These are phyloP conservation scores for Backusella mclennaniae DNA, from an alignment of 192 early-diverging fungal genomes.

Conservation along the genomic window DNA sequence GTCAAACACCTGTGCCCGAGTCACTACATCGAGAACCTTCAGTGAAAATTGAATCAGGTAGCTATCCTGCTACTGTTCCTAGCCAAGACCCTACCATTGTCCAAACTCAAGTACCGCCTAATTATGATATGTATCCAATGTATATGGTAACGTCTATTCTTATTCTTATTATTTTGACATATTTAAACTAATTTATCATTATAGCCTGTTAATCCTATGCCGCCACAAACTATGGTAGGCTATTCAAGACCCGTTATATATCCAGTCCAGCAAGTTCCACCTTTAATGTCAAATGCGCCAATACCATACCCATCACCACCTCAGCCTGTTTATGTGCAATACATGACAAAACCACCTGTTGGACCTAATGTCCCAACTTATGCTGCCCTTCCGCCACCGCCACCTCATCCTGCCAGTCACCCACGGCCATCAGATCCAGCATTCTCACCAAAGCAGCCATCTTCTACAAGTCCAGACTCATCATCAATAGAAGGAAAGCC, in stretches of 20 bases:
- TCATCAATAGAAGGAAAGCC: slow-evolving; percentile 24
- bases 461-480: slow-evolving; percentile 11
- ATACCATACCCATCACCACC: slow-evolving; percentile 9
- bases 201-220: neutral
- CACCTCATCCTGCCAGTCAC: neutral
- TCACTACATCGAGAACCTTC: neutral
- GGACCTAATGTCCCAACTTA: neutral
- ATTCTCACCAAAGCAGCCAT: neutral
- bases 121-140: slow-evolving; percentile 13
- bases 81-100: neutral
- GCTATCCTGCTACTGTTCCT: neutral
- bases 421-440: neutral
- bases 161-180: neutral
- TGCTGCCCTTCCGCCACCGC: neutral
- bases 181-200: neutral
- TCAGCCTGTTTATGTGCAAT: slow-evolving; percentile 7
- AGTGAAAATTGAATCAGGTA: neutral
- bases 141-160: slow-evolving; percentile 2
- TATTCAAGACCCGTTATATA: neutral
- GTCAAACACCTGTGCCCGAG: neutral
- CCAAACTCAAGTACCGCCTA: neutral
- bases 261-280: slow-evolving; percentile 2
- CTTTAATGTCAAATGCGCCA: neutral
- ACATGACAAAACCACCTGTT: neutral
- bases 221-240: neutral